Evolutionary conservation across 23 red algal genomes (phyloP).

Genomic region (Gracilaria caudata): DNA sequence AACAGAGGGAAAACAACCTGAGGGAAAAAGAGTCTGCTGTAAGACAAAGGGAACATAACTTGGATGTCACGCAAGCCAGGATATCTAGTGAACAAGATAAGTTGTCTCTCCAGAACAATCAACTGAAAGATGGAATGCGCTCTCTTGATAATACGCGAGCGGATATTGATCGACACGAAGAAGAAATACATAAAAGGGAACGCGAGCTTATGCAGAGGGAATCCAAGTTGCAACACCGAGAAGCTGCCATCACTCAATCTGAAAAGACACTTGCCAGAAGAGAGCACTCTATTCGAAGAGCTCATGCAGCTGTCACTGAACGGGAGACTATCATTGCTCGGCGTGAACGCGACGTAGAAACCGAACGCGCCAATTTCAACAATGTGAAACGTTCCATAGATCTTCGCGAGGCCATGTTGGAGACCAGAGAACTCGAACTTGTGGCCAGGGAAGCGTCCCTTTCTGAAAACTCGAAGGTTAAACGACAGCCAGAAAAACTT

Average conservation of each 20-base stretch:
- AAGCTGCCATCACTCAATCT: conserved; percentile 29
- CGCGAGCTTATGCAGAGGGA: conserved; percentile 39
- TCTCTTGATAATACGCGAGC: conserved; percentile 38
- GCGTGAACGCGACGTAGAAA: conserved; percentile 42
- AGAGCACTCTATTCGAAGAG: conserved; percentile 52
- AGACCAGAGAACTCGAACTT: conserved; percentile 63
- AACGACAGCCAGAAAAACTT: neutral
- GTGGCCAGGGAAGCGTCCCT: conserved; percentile 40
- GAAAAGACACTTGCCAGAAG: conserved; percentile 50
- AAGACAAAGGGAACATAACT: conserved; percentile 29
- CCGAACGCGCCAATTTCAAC: conserved; percentile 42
- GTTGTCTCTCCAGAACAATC: conserved; percentile 17
- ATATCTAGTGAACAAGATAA: conserved; percentile 18
- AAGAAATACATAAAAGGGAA: conserved; percentile 11
- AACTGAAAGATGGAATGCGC: conserved; percentile 26
- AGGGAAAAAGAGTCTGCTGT: conserved; percentile 5
- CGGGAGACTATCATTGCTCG: conserved; percentile 32
- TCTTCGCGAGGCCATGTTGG: conserved; percentile 54
- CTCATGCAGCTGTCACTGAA: conserved; percentile 43
- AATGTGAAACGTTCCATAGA: conserved; percentile 54
- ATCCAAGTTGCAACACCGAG: conserved; percentile 11
- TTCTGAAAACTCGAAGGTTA: conserved; percentile 9
- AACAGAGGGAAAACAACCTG: neutral
- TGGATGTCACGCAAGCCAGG: neutral
- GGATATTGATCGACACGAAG: conserved; percentile 41